A percentile compares a stretch with the other conserved stretches of the same genome.
Conservation (phyloP, 2,329 filamentous ascomycete species). For the Aureobasidium uvarum region DNA sequence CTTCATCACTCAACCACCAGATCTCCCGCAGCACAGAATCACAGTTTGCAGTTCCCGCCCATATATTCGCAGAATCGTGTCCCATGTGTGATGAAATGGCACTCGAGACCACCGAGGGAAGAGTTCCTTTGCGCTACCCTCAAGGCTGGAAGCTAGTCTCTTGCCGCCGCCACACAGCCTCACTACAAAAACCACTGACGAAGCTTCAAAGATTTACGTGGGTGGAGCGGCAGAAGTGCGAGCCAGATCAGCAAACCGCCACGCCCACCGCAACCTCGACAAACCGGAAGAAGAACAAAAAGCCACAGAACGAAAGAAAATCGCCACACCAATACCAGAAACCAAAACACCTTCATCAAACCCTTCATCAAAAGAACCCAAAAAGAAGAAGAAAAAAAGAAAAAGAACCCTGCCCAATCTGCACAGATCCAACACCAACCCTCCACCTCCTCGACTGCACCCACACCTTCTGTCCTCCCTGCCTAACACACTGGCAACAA, state of each 20-base stretch:
- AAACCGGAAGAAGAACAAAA: no score
- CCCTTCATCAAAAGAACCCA: no score
- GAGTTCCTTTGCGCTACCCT: not conserved
- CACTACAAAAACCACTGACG: no score
- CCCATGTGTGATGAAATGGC: not conserved
- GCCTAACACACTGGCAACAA: not conserved
- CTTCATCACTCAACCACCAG: no score
- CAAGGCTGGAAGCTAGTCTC: not conserved
- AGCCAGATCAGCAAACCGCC: no score
- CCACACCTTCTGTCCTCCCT: not conserved
- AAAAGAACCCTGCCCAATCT: not conserved
- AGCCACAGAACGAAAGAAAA: not conserved
- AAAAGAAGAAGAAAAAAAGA: no score
- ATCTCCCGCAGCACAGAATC: no score
- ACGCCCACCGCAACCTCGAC: no score
- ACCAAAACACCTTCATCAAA: not conserved
- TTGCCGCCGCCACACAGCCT: not conserved
- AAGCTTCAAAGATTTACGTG: no score
- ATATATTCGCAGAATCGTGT: not conserved
- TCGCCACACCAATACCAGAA: no score
- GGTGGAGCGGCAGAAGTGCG: no score
- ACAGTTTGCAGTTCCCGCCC: not conserved
- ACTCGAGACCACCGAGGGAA: not conserved
- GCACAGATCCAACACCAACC: not conserved
- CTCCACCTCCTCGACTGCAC: not conserved